phyloP scores from a whole-genome alignment of 2,329 filamentous ascomycete genomes.

The Phoma sp. region DNA sequence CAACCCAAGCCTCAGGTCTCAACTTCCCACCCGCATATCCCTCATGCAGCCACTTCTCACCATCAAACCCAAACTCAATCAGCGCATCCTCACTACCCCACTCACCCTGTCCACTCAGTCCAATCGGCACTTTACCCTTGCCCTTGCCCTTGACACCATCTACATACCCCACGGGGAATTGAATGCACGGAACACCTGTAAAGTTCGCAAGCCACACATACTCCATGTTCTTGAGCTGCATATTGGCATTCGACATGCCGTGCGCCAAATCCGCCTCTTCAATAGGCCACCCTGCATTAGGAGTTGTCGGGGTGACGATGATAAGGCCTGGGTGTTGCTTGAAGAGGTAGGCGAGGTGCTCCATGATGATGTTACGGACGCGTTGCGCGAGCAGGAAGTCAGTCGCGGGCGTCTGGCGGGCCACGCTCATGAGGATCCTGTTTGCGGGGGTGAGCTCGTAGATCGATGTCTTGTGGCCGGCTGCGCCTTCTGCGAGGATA shows the following conservation, averaged over 20 bases:
- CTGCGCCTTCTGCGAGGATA: constrained; percentile 76
- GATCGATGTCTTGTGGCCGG: constrained; percentile 57
- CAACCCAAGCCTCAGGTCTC: constrained; percentile 49
- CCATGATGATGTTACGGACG: constrained; percentile 78
- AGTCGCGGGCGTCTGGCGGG: constrained; percentile 67
- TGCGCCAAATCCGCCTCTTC: constrained; percentile 67
- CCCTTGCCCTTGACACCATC: constrained; percentile 59
- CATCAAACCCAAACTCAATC: constrained; percentile 62
- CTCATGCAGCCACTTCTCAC: constrained; percentile 56
- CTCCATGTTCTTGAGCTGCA: constrained; percentile 78
- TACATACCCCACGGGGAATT: constrained; percentile 76
- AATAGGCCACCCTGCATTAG: constrained; percentile 77
- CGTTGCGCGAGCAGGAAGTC: constrained; percentile 78
- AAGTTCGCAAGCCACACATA: constrained; percentile 89
- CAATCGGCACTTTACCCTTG: constrained; percentile 63
- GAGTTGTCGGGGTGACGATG: constrained; percentile 79
- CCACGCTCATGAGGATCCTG: constrained; percentile 72
- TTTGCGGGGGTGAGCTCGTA: constrained; percentile 70
- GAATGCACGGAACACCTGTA: constrained; percentile 77
- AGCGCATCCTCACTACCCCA: constrained; percentile 63
- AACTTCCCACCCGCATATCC: constrained; percentile 44
- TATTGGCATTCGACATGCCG: constrained; percentile 77
- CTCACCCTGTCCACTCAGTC: constrained; percentile 62
- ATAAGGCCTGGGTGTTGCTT: constrained; percentile 75
- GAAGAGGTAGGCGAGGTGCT: constrained; percentile 76